phyloP scores from a whole-genome alignment of 2,329 filamentous ascomycete species.

The Pseudogymnoascus sp. region DNA sequence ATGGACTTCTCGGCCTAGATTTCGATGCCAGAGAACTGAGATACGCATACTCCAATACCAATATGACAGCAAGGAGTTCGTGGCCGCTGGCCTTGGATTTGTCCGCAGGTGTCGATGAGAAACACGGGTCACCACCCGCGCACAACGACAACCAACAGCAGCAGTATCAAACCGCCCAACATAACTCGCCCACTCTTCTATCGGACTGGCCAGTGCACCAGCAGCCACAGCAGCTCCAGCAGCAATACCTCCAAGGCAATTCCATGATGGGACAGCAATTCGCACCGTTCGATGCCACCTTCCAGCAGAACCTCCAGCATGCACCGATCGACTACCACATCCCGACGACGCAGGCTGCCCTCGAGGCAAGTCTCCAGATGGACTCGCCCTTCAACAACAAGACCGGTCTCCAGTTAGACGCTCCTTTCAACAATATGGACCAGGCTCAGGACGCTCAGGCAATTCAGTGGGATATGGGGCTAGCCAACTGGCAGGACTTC shows the following conservation, averaged over 20 bases:
- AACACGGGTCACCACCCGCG: constrained; percentile 24
- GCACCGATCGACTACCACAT: constrained; percentile 31
- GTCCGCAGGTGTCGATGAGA: constrained; percentile 25
- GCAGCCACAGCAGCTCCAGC: constrained; percentile 25
- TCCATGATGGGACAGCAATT: constrained; percentile 28
- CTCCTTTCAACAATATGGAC: constrained; percentile 51
- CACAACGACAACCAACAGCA: constrained; percentile 37
- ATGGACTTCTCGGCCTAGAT: constrained; percentile 53
- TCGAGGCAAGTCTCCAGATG: constrained; percentile 51
- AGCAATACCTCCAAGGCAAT: constrained; percentile 28
- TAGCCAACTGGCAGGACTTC: constrained; percentile 75
- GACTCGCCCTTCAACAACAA: constrained; percentile 54
- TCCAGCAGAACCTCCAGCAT: constrained; percentile 27
- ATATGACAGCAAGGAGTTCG: constrained; percentile 29
- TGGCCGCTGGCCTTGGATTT: constrained; percentile 30
- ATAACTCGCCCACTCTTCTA: constrained; percentile 40
- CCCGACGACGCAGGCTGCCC: constrained; percentile 50
- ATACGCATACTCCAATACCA: constrained; percentile 43
- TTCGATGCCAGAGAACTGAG: constrained; percentile 49
- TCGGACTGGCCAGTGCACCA: constrained; percentile 51
- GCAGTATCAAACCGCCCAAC: constrained; percentile 36
- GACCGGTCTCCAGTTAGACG: constrained; percentile 43
- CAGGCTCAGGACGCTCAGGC: constrained; percentile 44
- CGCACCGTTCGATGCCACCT: constrained; percentile 23
- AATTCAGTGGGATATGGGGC: constrained; percentile 54